phyloP scores from a whole-genome alignment of 495 filamentous ascomycete species.

The Neurospora intermedia region DNA sequence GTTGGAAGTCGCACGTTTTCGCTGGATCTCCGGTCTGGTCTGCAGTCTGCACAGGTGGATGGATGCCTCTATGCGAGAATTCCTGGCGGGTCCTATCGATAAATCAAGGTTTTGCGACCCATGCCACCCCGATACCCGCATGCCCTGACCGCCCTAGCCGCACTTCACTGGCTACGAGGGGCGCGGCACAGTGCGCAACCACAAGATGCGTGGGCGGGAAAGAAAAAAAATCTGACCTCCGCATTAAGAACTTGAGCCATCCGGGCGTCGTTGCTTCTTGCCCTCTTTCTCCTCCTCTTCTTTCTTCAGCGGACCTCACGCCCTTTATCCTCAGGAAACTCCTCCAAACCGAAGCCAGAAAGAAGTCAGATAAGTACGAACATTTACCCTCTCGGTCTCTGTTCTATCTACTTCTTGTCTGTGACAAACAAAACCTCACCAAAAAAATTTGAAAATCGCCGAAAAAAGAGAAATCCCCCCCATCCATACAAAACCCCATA shows the following conservation, averaged over 20 bases:
- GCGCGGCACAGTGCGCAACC: neutral
- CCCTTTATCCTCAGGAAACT: slow-evolving; percentile 21
- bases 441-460: slow-evolving; percentile 41
- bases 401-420: slow-evolving; percentile 25
- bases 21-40: neutral
- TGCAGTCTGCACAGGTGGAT: neutral
- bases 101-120: neutral
- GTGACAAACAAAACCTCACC: slow-evolving; percentile 24
- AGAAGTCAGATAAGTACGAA: slow-evolving; percentile 24
- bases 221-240: slow-evolving; percentile 25
- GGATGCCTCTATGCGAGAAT: neutral
- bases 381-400: slow-evolving; percentile 19
- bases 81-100: neutral
- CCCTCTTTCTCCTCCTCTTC: slow-evolving; percentile 15
- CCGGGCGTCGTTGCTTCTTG: slow-evolving; percentile 3
- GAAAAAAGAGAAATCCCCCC: slow-evolving; percentile 10
- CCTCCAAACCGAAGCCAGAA: slow-evolving; percentile 19
- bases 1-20: neutral
- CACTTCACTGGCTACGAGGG: neutral
- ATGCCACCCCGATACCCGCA: neutral
- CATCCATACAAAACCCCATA: slow-evolving; percentile 19
- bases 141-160: neutral
- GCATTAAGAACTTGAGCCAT: slow-evolving; percentile 10
- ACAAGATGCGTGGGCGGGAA: neutral
- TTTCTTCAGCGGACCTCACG: slow-evolving; percentile 18